phyloP scores from a whole-genome alignment of 345 rosid species.

The Murraya koenigii region DNA sequence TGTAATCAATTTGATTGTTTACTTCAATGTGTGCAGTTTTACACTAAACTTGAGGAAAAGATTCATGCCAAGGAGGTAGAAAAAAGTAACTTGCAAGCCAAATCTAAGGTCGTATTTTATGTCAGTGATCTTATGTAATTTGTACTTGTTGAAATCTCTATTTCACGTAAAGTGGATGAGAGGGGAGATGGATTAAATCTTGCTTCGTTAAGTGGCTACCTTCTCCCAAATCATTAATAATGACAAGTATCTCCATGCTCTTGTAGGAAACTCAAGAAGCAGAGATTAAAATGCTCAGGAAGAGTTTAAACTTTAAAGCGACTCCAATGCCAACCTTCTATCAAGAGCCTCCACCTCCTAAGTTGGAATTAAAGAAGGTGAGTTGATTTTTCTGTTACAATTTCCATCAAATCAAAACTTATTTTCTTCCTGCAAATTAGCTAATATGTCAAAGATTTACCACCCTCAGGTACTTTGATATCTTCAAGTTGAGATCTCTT shows the following conservation, averaged over 20 bases:
- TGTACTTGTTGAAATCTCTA: background rate
- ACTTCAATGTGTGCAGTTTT: slow-evolving; percentile 56
- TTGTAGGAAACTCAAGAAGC: slow-evolving; percentile 94
- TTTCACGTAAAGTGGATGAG: background rate
- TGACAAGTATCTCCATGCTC: slow-evolving; percentile 3
- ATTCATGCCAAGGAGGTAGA: slow-evolving; percentile 93
- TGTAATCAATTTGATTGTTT: slow-evolving; percentile 2
- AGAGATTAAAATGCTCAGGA: slow-evolving; percentile 85
- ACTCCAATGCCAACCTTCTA: slow-evolving; percentile 98
- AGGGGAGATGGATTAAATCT: background rate
- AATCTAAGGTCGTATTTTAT: slow-evolving; percentile 69
- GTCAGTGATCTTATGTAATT: slow-evolving; percentile 5
- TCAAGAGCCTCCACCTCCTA: slow-evolving; percentile 91
- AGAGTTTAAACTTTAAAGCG: slow-evolving; percentile 91
- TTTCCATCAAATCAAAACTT: background rate
- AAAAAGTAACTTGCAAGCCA: slow-evolving; percentile 73
- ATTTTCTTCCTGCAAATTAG: background rate
- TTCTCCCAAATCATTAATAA: background rate
- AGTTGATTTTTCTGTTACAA: slow-evolving; percentile 16
- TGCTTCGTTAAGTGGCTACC: background rate
- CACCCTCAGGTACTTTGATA: background rate
- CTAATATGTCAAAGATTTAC: background rate
- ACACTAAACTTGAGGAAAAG: slow-evolving; percentile 93
- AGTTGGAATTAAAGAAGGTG: slow-evolving; percentile 89
- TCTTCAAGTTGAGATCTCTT: slow-evolving; percentile 4